Base-by-base conservation (phyloP, 768 basidiomycete genomes). In the Candolleomyces aberdarensis region DNA sequence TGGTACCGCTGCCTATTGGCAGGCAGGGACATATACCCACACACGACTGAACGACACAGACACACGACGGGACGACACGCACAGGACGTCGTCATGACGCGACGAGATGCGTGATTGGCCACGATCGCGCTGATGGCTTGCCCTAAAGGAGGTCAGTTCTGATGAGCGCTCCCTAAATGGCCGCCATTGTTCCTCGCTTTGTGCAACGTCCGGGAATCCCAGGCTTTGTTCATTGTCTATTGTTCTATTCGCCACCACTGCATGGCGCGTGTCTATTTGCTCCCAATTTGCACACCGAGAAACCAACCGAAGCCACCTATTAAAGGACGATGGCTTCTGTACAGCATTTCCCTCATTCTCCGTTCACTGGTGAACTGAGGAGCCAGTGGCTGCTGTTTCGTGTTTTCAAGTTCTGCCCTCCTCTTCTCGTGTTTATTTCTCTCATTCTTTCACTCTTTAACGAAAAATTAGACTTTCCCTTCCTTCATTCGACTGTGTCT, bases 301-400 rank as follows among this genome's bases (percentile, higher is more conserved):
- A 44, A 11, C n/a, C 29, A 22, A 20, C 43, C 40, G 14, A 26
- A 13, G 44, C 17, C 22, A 41, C n/a, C 9, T 32, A 29, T 15
- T 49, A 19, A 48, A 59, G 20, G 19, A 40, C 44, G 51, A 19
- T 15, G 22, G 10, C 14, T 9, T 39, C n/a, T 26, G 32, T 22
- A 22, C 14, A 20, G 20, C 44, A 19, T 29, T 64, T 56, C 57
- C 47, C 29, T 51, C 44, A 56, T 14, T 60, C 59, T 66, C 64
- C 66, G 62, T 69, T 74, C 72, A 71, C 71, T 67, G 71, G 71
- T 67, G 70, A 69, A 69, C 69, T 65, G 62, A 63, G 62, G 58
- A 62, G 50, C 62, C 26, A 26, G 26, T 26, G 26, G 3, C 26
- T 26, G 26, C 49, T 50, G 62, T 48, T 26, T 57, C 55, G 26